Percentiles rank a stretch among this genome's conserved stretches.
Evolutionary conservation across 352 stramenopile species (phyloP).

Genomic region (Phytophthora capsici): DNA sequence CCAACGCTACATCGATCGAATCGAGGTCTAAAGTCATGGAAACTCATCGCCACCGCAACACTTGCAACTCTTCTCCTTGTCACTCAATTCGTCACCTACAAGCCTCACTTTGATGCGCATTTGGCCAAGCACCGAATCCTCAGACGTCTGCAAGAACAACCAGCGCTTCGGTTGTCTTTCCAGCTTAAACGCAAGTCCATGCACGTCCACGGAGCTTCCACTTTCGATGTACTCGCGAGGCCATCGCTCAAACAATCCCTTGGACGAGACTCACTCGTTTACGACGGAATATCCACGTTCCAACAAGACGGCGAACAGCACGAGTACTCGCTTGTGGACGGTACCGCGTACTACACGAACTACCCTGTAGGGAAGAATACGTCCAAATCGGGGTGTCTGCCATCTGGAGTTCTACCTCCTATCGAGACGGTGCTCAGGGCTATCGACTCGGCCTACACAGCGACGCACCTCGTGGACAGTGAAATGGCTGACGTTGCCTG

Average conservation of each 20-base stretch:
- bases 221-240: constrained; percentile 30
- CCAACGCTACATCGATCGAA: neutral
- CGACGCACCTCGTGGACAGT: constrained; percentile 4
- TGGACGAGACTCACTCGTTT: constrained; percentile 22
- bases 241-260: constrained; percentile 13
- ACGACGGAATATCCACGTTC: constrained; percentile 42
- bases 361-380: constrained; percentile 6
- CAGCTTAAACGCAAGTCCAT: constrained; percentile 45
- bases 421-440: constrained; percentile 26
- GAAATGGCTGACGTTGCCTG: constrained; percentile 2
- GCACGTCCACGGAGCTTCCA: constrained; percentile 38
- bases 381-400: constrained; percentile 30
- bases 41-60: neutral
- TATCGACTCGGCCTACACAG: constrained; percentile 18
- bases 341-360: constrained; percentile 40
- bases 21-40: constrained; percentile 2
- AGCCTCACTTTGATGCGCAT: constrained; percentile 34
- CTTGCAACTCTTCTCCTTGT: constrained; percentile 5
- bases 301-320: constrained; percentile 34
- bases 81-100: constrained; percentile 22
- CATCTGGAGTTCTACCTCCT: constrained; percentile 22
- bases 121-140: constrained; percentile 42
- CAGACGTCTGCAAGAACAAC: constrained; percentile 21
- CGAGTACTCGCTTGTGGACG: constrained; percentile 49
- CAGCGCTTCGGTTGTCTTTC: constrained; percentile 36